Percentiles rank a stretch among this genome's conserved stretches.
Conservation (phyloP, 345 rosid genomes). For the Populus tremula region DNA sequence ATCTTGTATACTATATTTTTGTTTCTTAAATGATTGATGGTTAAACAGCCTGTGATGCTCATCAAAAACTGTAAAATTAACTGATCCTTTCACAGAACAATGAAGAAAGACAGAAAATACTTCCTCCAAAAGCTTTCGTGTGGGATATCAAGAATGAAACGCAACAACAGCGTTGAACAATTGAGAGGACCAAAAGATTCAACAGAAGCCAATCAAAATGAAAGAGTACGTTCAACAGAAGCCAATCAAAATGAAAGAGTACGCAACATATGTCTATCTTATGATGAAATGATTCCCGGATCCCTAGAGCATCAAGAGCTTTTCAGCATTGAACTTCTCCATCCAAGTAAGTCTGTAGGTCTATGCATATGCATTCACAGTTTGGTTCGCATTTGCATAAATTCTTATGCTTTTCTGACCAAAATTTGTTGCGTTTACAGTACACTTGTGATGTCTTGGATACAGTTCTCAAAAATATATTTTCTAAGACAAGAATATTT, state of each 20-base stretch:
- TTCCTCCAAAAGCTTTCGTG: conserved; percentile 37
- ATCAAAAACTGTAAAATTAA: background rate
- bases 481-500: too few relatives aligned
- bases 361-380: too few relatives aligned
- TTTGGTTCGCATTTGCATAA: too few relatives aligned
- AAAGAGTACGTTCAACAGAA: background rate
- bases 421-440: too few relatives aligned
- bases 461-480: too few relatives aligned
- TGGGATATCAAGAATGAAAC: conserved; percentile 42
- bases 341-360: conserved; percentile 8
- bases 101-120: conserved; percentile 40
- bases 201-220: background rate
- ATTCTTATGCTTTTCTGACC: too few relatives aligned
- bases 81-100: conserved; percentile 18
- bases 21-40: background rate
- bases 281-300: conserved; percentile 29
- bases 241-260: background rate
- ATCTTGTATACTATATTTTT: too few relatives aligned
- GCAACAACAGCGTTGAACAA: conserved; percentile 22
- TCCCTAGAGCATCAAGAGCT: conserved; percentile 27
- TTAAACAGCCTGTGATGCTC: background rate
- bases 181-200: conserved; percentile 32
- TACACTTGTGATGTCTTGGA: too few relatives aligned
- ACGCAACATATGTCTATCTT: background rate
- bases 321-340: conserved; percentile 36